Evolutionary conservation across 148 eudicot species (phyloP), one percentile per base, ranked within the genome.

Genomic region (Dysphania ambrosioides): DNA sequence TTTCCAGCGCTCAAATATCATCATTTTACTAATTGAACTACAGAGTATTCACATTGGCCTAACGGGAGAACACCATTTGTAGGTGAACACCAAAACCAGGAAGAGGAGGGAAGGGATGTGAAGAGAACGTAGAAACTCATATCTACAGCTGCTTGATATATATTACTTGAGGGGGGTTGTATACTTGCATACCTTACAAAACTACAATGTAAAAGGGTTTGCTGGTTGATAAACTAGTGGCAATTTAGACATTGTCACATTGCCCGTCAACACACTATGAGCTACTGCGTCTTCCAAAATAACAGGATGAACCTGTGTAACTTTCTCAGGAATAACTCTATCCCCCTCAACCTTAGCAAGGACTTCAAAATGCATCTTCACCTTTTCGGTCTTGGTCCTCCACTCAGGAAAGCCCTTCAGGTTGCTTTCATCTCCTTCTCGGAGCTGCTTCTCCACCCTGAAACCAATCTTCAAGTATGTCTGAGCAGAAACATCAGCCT

Each of bases 331-430:
- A 24, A 95, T 87, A 68, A 95, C 78, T 84, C 87, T 92, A 63
- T 88, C 85, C 2, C 96, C 98, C 2, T 95, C 97, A 8, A 95
- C 88, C 88, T 90, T 90, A 15, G 88, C 98, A 80, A 95, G 83
- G 59, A 90, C 97, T 78, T 95, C 98, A 55, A 92, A 95, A 80
- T 92, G 96, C 96, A 92, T 87, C 83, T 80, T 90, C 76, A 88
- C 84, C 8, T 76, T 75, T 78, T 87, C 91, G 0, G 98, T 97
- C 76, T 90, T 95, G 8, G 98, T 95, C 71, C 90, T 87, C 98
- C 98, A 95, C 67, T 82, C 92, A 0, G 97, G 97, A 49, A 88
- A 75, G 31, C 86, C 87, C 44, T 65, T 74, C 18, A 79, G 56
- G 12, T 58, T 62, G 12, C 77, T 18, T 8, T 83, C 82, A 26